Base-by-base conservation (phyloP, 805 yeast species). In the Metschnikowia henanensis region DNA sequence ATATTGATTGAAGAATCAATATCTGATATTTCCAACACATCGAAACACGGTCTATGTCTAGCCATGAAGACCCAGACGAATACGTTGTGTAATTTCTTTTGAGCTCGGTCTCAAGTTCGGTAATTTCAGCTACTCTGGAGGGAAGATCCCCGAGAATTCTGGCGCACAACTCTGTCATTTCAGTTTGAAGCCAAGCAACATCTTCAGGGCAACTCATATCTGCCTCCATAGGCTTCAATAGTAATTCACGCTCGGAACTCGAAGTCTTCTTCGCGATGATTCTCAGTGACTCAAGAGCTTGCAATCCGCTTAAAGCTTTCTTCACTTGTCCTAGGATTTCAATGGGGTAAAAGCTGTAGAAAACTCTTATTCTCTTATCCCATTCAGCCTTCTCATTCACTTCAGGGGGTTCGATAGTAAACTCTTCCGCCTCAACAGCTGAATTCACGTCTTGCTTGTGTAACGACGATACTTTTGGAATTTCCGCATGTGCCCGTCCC, bases 361-460 rank as follows among this genome's bases (percentile, higher is more conserved):
- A 41, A 9, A 25, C 39, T 4, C 36, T 39, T 21, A 35, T 41
- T 25, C 20, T 16, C n/a, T 13, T 22, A 18, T 35, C 44, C 44
- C 44, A 41, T 6, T 23, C 29, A 1, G 44, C 44, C n/a, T 41
- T 39, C 19, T 41, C 39, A n/a, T 35, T 4, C 6, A 41, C 26
- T 23, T 30, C 13, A 2, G 35, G 30, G 9, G 44, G 22, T 16
- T 41, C 39, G 3, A n/a, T 16, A 17, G 35, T 21, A 15, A 35
- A 41, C 9, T 41, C 20, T 16, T 30, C n/a, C 10, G 44, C 44
- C 13, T n/a, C 31, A 15, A 20, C 30, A 20, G 39, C 39, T 8
- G 35, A 29, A 6, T 10, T 23, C 26, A 35, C 21, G 7, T 35
- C 21, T 19, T 35, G 39, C 12, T 35, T 35, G 26, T 41, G 35